Evolutionary conservation across 108 stramenopile genomes (phyloP).

Genomic region (Cyclostephanos tholiformis): DNA sequence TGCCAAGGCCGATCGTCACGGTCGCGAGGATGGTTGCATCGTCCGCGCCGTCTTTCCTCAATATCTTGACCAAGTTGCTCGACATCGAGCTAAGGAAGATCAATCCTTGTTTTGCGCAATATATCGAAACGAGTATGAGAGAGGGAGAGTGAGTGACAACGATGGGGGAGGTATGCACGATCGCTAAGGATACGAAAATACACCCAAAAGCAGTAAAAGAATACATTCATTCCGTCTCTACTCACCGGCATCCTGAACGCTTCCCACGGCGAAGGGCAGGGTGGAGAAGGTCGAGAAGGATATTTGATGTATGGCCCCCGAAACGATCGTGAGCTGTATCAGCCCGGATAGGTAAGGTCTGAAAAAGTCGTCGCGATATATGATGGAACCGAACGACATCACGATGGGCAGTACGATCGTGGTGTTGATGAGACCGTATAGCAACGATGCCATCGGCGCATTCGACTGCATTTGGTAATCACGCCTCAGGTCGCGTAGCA

Average conservation of each 20-base stretch:
- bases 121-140: background rate
- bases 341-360: conserved; percentile 76
- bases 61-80: conserved; percentile 62
- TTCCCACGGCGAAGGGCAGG: conserved; percentile 94
- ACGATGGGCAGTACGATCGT: conserved; percentile 84
- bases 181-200: background rate
- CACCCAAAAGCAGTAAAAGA: background rate
- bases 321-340: conserved; percentile 80
- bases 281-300: conserved; percentile 83
- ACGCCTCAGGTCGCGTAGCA: conserved; percentile 14
- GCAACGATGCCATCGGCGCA: conserved; percentile 42
- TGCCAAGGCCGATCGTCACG: conserved; percentile 71
- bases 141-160: background rate
- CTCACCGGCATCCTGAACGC: conserved; percentile 92
- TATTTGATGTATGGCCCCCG: conserved; percentile 91
- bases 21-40: conserved; percentile 75
- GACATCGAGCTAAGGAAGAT: conserved; percentile 96
- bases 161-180: background rate
- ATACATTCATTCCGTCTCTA: background rate
- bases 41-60: conserved; percentile 38
- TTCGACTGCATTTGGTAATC: conserved; percentile 25
- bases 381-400: conserved; percentile 88
- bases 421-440: conserved; percentile 82
- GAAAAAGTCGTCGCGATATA: conserved; percentile 83
- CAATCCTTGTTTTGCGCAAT: conserved; percentile 52